Evolutionary conservation across 441 rosid species (phyloP).

Genomic region (Raphanus hybrid): DNA sequence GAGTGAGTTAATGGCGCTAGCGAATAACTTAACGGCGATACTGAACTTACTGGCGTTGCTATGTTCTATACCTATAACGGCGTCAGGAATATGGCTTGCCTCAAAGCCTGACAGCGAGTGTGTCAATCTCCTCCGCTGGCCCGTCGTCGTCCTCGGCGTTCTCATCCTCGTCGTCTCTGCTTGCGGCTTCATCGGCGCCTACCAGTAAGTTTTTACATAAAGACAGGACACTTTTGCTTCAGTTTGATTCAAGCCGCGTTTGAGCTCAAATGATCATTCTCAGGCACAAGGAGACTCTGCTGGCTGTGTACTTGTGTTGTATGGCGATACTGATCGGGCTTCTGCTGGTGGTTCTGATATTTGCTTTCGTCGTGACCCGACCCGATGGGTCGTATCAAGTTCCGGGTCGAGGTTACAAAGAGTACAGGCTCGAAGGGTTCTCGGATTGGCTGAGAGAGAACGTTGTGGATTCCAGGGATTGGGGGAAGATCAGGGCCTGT

Average conservation of each 20-base stretch:
- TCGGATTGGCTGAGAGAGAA: constrained; percentile 60
- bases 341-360: constrained; percentile 56
- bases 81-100: constrained; percentile 87
- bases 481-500: constrained; percentile 62
- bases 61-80: constrained; percentile 84
- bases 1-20: constrained; percentile 57
- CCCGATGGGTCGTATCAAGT: constrained; percentile 63
- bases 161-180: constrained; percentile 68
- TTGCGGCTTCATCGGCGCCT: constrained; percentile 69
- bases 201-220: constrained; percentile 39
- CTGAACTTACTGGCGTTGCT: constrained; percentile 85
- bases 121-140: constrained; percentile 68
- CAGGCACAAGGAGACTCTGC: constrained; percentile 61
- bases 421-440: constrained; percentile 60
- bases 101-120: constrained; percentile 76
- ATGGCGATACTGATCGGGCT: constrained; percentile 71
- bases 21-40: constrained; percentile 86
- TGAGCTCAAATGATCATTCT: neutral
- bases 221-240: neutral
- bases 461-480: constrained; percentile 51
- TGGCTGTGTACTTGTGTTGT: constrained; percentile 63
- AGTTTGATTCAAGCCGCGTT: neutral
- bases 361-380: constrained; percentile 65
- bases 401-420: constrained; percentile 58
- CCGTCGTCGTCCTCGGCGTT: constrained; percentile 61